Evolutionary conservation across 306 rosid species (phyloP), one percentile per base, ranked within the genome.

Genomic region (Fagus crenata): DNA sequence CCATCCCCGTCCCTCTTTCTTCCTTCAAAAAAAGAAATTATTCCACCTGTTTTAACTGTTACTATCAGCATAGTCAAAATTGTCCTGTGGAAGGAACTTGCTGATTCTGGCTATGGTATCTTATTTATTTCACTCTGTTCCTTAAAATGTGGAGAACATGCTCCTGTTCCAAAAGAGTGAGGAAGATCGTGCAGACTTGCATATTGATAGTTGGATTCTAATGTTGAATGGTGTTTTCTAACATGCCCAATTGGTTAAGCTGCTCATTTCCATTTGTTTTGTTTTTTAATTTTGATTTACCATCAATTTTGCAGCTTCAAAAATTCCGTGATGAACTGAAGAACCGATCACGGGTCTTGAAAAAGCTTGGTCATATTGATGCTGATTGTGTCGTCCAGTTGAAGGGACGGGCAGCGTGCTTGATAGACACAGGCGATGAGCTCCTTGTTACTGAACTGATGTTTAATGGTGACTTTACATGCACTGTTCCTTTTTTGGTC

Each of bases 361-460:
- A 86, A 90, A 95, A 91, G 86, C 97, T 95, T 79, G 99, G 99
- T 73, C 99, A 95, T 87, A 87, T 95, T 74, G 96, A 95, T 82
- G 85, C 91, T 14, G 97, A 95, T 68, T 87, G 93, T 77, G 96
- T 95, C 82, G 97, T 95, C 77, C 97, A 92, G 88, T 86, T 95
- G 86, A 95, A 95, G 88, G 99, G 99, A 72, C 87, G 97, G 72
- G 97, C 97, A 46, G 99, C 99, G 76, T 95, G 99, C 89, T 86
- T 95, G 97, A 89, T 95, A 77, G 99, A 95, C 85, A 95, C 99
- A 1, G 97, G 99, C 58, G 99, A 92, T 65, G 97, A 95, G 82
- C 99, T 95, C 78, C 97, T 95, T 74, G 99, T 92, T 40, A 92
- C 99, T 6, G 99, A 95, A 79, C 86, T 92, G 81, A 95, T 95